These are phyloP conservation scores for Colletotrichum zoysiae DNA, from an alignment of 2,329 filamentous ascomycete species.

Conservation along the genomic window DNA sequence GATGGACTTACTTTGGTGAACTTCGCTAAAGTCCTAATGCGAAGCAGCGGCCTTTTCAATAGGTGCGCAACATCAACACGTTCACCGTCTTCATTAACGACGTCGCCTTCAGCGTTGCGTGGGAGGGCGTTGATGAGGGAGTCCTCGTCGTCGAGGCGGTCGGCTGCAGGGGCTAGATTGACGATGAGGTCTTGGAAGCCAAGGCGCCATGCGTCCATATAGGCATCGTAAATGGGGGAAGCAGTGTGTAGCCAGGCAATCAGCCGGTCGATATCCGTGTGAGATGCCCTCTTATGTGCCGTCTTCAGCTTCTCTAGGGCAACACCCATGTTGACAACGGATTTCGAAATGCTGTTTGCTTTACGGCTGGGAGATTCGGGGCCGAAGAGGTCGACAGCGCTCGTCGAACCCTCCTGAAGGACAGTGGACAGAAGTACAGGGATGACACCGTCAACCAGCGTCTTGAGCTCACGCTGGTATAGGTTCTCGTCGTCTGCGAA, in stretches of 20 bases:
- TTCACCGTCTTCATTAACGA: slow-evolving; percentile 82
- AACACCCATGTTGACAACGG: slow-evolving; percentile 94
- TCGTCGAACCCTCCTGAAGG: slow-evolving; percentile 75
- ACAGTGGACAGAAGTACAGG: slow-evolving; percentile 91
- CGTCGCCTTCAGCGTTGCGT: slow-evolving; percentile 73
- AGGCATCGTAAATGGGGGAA: slow-evolving; percentile 84
- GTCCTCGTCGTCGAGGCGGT: slow-evolving; percentile 67
- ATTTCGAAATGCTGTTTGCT: slow-evolving; percentile 77
- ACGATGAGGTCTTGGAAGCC: slow-evolving; percentile 96
- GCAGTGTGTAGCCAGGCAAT: slow-evolving; percentile 85
- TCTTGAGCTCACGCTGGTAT: slow-evolving; percentile 91
- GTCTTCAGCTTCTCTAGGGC: slow-evolving; percentile 86
- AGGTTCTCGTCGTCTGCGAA: slow-evolving; percentile 86
- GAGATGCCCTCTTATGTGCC: slow-evolving; percentile 83
- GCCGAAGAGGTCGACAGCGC: slow-evolving; percentile 76
- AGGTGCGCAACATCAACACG: slow-evolving; percentile 94
- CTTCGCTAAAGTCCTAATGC: slow-evolving; percentile 89
- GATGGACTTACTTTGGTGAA: slow-evolving; percentile 74
- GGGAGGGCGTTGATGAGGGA: slow-evolving; percentile 71
- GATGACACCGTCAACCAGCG: slow-evolving; percentile 93
- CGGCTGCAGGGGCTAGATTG: slow-evolving; percentile 81
- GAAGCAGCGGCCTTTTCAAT: slow-evolving; percentile 87
- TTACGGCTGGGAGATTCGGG: slow-evolving; percentile 65
- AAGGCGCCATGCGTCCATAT: slow-evolving; percentile 88
- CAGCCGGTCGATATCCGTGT: slow-evolving; percentile 77